Base-by-base conservation (phyloP, 768 basidiomycete genomes). In the Leccinum imitatum region DNA sequence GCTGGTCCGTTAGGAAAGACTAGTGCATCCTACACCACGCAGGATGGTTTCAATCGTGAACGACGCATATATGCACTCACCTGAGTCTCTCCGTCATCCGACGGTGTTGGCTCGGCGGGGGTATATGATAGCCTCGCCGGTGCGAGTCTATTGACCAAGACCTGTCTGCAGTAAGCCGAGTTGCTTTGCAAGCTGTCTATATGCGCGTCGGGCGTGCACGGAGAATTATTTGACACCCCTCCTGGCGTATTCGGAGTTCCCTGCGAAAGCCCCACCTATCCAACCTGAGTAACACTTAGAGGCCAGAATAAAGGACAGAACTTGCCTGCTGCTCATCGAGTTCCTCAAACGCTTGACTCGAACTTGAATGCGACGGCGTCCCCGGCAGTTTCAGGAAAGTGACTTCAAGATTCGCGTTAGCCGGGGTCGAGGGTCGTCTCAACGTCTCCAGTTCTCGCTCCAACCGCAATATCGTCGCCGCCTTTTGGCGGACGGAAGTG, bases 401-500 rank as follows among this genome's bases (percentile, higher is more conserved):
- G 1, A 15, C 9, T 30, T 63, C 62, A 5, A 27, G 35, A 25
- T 27, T 30, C 13, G 60, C 54, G 33, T 63, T 61, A n/a, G 69
- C 60, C 19, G 69, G 65, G 10, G 67, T 69, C 21, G 70, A 59
- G 3, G 62, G 41, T 53, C 64, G 65, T 30, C 67, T 67, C 51
- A 67, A 64, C 41, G 62, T 61, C 53, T 77, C 73, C 41, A 79
- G 63, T 56, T 77, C 77, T 57, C 75, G 73, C 62, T 83, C 79
- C 48, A 88, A 68, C 7, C 70, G 75, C 35, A 80, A 77, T 59
- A 89, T 81, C 7, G 75, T 68, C 21, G 77, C 75, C 1, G 80
- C 77, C 72, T 89, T 89, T 67, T 86, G 80, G n/a, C 80, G 80
- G 64, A 90, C 75, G 0, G 85, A 84, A 14, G 75, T 69, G 66